A percentile compares a stretch with the other conserved stretches of the same genome.
Conservation (phyloP, 2,329 filamentous ascomycete genomes). For the Nemania sp. region DNA sequence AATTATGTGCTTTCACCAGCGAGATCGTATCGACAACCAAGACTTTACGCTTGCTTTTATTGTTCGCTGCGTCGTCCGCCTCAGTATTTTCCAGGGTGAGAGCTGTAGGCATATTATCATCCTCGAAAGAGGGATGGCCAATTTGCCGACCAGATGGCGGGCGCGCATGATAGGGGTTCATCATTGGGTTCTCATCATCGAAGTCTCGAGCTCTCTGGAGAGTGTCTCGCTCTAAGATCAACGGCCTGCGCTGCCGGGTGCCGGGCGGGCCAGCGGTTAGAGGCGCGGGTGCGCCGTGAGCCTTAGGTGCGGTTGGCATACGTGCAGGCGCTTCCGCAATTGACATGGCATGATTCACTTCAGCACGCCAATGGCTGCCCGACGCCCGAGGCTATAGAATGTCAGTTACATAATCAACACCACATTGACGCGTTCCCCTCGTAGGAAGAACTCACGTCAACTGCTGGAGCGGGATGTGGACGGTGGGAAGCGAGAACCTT, state of each 20-base stretch:
- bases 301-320: conserved; percentile 36
- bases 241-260: conserved; percentile 54
- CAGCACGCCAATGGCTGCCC: conserved; percentile 7
- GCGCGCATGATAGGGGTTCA: conserved; percentile 21
- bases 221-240: conserved; percentile 46
- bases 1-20: conserved; percentile 35
- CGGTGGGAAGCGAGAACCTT: conserved; percentile 47
- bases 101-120: conserved; percentile 18
- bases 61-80: not conserved
- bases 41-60: conserved; percentile 13
- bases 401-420: conserved; percentile 14
- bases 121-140: conserved; percentile 12
- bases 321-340: conserved; percentile 28
- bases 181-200: conserved; percentile 22
- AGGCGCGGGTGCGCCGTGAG: conserved; percentile 52
- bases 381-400: conserved; percentile 29
- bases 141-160: conserved; percentile 17
- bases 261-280: conserved; percentile 61
- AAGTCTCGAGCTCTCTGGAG: conserved; percentile 34
- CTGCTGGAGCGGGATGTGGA: conserved; percentile 23
- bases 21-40: conserved; percentile 40
- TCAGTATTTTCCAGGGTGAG: not conserved
- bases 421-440: conserved; percentile 5
- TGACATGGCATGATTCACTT: conserved; percentile 24
- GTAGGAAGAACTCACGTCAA: conserved; percentile 21